Evolutionary conservation across 73 alveolate species (phyloP).

Genomic region (Tetrahymena elliotti): DNA sequence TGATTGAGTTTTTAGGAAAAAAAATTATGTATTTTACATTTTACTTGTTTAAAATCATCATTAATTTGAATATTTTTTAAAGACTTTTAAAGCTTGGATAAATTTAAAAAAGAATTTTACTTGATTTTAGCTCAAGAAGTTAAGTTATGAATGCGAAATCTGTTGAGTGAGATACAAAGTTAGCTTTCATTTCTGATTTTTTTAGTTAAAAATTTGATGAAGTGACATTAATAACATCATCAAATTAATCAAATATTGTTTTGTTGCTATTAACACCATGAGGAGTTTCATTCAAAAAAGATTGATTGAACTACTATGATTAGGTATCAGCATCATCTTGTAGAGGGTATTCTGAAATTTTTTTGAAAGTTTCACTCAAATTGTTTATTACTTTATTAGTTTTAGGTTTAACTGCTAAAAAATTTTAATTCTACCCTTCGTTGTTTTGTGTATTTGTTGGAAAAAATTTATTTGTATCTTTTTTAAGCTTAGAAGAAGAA

Average conservation of each 20-base stretch:
- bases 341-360: not conserved
- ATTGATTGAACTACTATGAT: not conserved
- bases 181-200: not conserved
- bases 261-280: not conserved
- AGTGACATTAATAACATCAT: not conserved
- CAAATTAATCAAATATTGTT: not conserved
- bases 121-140: not conserved
- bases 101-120: not conserved
- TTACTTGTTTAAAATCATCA: no score
- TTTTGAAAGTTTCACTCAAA: not conserved
- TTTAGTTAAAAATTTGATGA: not conserved
- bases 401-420: not conserved
- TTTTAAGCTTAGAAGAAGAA: not conserved
- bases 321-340: not conserved
- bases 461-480: not conserved
- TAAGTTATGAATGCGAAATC: not conserved
- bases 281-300: not conserved
- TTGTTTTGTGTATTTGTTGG: not conserved
- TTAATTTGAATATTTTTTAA: no score
- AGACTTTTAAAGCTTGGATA: no score
- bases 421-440: not conserved
- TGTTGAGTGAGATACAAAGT: not conserved
- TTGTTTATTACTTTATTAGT: not conserved
- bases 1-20: no score
- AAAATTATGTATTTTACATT: no score